A percentile compares a stretch with the other conserved stretches of the same genome.
These are phyloP conservation scores for Mimosa pudica DNA, from an alignment of 306 rosid genomes.

Conservation along the genomic window DNA sequence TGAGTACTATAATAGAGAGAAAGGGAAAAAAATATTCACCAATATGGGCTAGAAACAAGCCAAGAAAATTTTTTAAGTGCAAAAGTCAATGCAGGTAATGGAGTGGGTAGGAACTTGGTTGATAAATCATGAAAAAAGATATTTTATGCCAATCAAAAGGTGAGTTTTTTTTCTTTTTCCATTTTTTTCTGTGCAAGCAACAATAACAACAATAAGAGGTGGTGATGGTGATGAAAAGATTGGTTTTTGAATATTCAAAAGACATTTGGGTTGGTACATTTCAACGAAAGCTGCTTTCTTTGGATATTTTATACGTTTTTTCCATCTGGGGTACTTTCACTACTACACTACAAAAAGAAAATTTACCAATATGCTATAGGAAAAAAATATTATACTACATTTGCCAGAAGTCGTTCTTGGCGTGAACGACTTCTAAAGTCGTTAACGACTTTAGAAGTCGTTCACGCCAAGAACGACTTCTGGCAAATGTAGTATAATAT, in stretches of 20 bases:
- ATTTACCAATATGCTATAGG: too few species aligned
- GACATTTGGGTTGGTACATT: too few species aligned
- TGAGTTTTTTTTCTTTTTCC: neutral
- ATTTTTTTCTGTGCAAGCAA: neutral
- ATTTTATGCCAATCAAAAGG: too few species aligned
- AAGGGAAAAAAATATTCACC: neutral
- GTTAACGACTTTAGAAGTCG: too few species aligned
- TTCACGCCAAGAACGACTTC: too few species aligned
- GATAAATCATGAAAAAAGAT: slow-evolving; percentile 20
- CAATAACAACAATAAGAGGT: neutral
- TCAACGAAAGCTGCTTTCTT: neutral
- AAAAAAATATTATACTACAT: too few species aligned
- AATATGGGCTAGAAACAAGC: neutral
- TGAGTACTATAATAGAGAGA: slow-evolving; percentile 20
- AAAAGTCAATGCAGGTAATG: slow-evolving; percentile 42
- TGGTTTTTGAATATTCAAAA: neutral
- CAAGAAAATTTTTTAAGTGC: slow-evolving; percentile 9
- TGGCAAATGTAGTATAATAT: too few species aligned
- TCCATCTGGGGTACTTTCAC: neutral
- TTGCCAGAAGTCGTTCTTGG: too few species aligned
- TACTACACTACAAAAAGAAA: too few species aligned
- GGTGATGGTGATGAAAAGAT: neutral
- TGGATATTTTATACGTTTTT: neutral
- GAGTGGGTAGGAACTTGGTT: slow-evolving; percentile 38
- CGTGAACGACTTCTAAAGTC: too few species aligned